These are phyloP conservation scores for Trichophyton benhamiae DNA, from an alignment of 2,329 filamentous ascomycete species.

Conservation along the genomic window DNA sequence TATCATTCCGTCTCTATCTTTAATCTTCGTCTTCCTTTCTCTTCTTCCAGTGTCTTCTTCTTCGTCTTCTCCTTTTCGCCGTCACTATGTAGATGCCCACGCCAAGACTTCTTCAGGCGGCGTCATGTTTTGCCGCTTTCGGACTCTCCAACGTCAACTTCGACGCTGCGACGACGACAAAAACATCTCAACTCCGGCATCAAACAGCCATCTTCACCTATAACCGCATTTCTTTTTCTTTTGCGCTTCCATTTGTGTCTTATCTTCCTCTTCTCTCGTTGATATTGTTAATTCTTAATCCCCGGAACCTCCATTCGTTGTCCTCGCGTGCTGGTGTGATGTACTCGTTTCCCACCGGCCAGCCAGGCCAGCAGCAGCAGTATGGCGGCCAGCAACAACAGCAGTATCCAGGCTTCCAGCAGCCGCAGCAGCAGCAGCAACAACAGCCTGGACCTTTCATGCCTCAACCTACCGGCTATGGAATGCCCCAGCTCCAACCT, in stretches of 20 bases:
- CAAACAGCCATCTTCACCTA: no score
- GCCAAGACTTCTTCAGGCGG: not conserved
- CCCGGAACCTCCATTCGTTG: not conserved
- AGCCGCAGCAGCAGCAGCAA: constrained; percentile 38
- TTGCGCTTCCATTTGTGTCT: not conserved
- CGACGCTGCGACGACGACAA: not conserved
- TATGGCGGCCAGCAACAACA: constrained; percentile 38
- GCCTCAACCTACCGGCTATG: constrained; percentile 57
- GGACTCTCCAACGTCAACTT: not conserved
- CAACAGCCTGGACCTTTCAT: constrained; percentile 45
- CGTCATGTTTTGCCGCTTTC: not conserved
- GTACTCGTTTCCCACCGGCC: constrained; percentile 3
- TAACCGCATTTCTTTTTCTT: not conserved
- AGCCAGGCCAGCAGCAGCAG: constrained; percentile 3
- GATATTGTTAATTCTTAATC: not conserved
- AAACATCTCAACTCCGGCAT: no score
- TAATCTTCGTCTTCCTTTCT: not conserved
- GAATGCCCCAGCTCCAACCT: constrained; percentile 34
- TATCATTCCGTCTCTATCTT: not conserved
- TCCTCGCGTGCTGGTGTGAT: not conserved
- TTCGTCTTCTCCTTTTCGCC: not conserved
- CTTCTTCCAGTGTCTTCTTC: not conserved
- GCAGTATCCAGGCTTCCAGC: constrained; percentile 32
- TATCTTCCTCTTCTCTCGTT: not conserved
- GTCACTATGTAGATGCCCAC: not conserved